A percentile compares a stretch with the other conserved stretches of the same genome.
These are phyloP conservation scores for Candida orba DNA, from an alignment of 805 yeast species.

Conservation along the genomic window DNA sequence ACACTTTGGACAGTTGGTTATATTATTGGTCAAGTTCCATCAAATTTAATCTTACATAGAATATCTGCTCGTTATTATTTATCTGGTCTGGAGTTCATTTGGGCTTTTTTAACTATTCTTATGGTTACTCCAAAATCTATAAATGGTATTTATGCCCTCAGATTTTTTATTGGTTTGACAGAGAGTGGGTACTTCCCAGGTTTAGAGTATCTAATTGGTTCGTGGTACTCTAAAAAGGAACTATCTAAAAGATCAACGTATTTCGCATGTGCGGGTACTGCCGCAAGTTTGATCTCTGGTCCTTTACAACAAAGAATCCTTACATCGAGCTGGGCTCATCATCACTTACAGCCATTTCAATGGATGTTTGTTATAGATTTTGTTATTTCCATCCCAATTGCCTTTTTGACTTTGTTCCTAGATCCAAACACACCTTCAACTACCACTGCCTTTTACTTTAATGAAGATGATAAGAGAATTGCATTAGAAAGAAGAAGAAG, in stretches of 20 bases:
- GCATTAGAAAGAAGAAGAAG: constrained; percentile 41
- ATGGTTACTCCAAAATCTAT: constrained; percentile 23
- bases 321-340: constrained; percentile 11
- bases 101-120: constrained; percentile 34
- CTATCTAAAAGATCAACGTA: constrained; percentile 27
- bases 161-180: constrained; percentile 33
- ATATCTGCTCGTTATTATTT: constrained; percentile 37
- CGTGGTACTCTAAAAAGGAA: constrained; percentile 31
- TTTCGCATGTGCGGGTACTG: constrained; percentile 28
- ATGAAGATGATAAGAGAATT: constrained; percentile 33
- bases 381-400: constrained; percentile 34
- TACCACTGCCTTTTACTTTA: constrained; percentile 34
- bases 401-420: constrained; percentile 32
- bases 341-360: constrained; percentile 27
- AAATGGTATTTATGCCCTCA: constrained; percentile 23
- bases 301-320: constrained; percentile 31
- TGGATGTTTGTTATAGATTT: constrained; percentile 42
- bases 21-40: constrained; percentile 42
- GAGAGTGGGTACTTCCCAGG: constrained; percentile 44
- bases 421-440: constrained; percentile 26
- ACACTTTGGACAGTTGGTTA: constrained; percentile 44
- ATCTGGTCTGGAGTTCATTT: constrained; percentile 36
- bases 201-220: constrained; percentile 34
- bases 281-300: constrained; percentile 26
- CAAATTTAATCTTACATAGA: constrained; percentile 32